Evolutionary conservation across 305 asterid genomes (phyloP).

Genomic region (Lippia alba): DNA sequence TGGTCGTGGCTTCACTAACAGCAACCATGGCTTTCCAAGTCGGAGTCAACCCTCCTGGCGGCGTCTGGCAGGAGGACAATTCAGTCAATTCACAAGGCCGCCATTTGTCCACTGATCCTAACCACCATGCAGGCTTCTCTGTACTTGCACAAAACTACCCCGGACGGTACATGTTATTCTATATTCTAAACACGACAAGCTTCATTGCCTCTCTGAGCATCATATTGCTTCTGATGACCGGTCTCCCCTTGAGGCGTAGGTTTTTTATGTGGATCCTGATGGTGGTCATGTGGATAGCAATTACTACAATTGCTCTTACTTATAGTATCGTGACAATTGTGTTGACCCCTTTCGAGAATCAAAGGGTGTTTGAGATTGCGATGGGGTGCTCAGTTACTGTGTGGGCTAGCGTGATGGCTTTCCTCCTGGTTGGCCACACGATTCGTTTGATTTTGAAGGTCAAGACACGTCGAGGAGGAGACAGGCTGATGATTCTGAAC

Average conservation of each 20-base stretch:
- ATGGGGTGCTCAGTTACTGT: conserved; percentile 8
- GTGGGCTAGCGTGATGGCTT: conserved; percentile 39
- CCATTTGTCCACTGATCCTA: too few relatives aligned
- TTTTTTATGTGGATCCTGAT: conserved; percentile 39
- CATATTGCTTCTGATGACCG: conserved; percentile 43
- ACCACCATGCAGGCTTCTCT: background rate
- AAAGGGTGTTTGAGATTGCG: background rate
- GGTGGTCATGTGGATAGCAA: conserved; percentile 41
- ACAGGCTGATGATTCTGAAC: too few relatives aligned
- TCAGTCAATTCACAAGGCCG: background rate
- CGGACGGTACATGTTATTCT: fast-evolving
- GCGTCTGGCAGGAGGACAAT: conserved; percentile 23
- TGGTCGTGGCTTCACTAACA: conserved; percentile 40
- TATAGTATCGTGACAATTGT: conserved; percentile 21
- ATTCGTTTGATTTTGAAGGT: conserved; percentile 22
- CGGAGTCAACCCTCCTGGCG: conserved; percentile 38
- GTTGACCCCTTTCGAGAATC: conserved; percentile 14
- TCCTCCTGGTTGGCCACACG: conserved; percentile 37
- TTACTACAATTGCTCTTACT: conserved; percentile 33
- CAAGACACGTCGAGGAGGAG: background rate
- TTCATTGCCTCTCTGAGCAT: conserved; percentile 35
- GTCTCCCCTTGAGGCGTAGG: conserved; percentile 36
- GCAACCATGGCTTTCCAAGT: conserved; percentile 41
- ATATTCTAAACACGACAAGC: background rate
- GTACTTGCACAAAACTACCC: background rate